Percentiles rank a stretch among this genome's conserved stretches.
phyloP scores from a whole-genome alignment of 345 rosid genomes.

The Ailanthus altissimus region DNA sequence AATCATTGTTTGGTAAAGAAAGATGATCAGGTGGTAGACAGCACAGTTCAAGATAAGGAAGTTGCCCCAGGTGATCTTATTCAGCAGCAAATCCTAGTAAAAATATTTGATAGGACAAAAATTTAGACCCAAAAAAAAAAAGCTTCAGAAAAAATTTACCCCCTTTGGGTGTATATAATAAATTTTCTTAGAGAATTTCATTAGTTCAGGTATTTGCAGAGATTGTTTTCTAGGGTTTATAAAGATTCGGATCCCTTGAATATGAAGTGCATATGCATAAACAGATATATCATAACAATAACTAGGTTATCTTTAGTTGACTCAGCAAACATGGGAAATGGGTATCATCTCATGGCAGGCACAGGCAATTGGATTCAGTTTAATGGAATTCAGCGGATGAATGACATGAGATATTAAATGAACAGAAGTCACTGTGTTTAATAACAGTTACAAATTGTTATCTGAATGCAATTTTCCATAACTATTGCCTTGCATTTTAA shows the following conservation, averaged over 20 bases:
- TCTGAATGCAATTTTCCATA: too few species aligned
- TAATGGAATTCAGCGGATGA: too few species aligned
- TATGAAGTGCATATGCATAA: background rate
- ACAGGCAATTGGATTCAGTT: too few species aligned
- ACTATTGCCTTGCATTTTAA: too few species aligned
- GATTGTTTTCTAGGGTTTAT: background rate
- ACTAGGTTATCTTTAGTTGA: too few species aligned
- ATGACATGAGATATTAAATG: too few species aligned
- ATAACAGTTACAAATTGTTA: too few species aligned
- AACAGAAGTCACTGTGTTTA: too few species aligned
- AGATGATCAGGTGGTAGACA: slow-evolving; percentile 24
- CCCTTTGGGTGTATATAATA: background rate
- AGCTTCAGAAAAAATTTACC: background rate
- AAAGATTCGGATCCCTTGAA: background rate
- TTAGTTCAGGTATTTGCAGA: background rate
- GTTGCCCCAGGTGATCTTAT: background rate
- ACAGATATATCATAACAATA: too few species aligned
- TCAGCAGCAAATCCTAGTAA: background rate
- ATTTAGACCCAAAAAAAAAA: background rate
- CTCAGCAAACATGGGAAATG: too few species aligned
- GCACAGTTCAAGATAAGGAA: background rate
- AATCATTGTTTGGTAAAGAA: slow-evolving; percentile 67
- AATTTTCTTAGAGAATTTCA: too few species aligned
- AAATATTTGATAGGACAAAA: background rate
- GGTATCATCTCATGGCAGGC: too few species aligned